Base-by-base conservation (phyloP, 2,329 filamentous ascomycete species). In the Xenosphaeropsis pyriputrescens region DNA sequence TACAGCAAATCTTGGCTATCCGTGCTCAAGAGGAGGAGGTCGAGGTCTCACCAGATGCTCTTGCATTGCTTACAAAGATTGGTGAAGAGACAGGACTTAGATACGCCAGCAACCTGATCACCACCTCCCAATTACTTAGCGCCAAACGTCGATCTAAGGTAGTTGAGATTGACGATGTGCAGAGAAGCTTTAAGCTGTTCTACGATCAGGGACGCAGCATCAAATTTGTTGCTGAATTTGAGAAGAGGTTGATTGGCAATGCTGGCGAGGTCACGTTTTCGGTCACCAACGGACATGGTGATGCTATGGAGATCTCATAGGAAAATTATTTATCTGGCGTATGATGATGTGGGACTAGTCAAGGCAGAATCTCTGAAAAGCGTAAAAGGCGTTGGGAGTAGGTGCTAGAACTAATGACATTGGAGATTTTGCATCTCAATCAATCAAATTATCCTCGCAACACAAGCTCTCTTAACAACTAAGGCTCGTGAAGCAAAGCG, bases 91-190 rank as follows among this genome's bases (percentile, higher is more conserved):
- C 86, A 2, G 89, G 89, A 17, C 68, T 98, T 36, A 73, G 91
- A 49, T 98, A 98, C 57, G 89, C 88, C n/a, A 93, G 85, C 64
- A 95, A 98, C 57, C 77, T 98, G 39, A 95, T 98, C 60, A 93
- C 84, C 16, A 95, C 91, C 2, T 91, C 85, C 5, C 82, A 93
- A 58, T 72, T 98, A 33, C 71, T 96, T 36, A 77, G 76, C 44
- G 77, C 83, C 51, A 96, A 95, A 70, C 75, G 88, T 47, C 81
- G 78, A 53, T 79, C 81, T 13, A 85, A 84, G 59, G 79, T 89
- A 52, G 84, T 98, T 35, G 75, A 72, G 40, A 72, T 94, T 41
- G 76, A 85, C 39, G 91, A 98, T 54, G 88, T 98, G 11, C 82
- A 94, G 65, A 76, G 89, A 48, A 93, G 85, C 62, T 98, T 89